These are phyloP conservation scores for Pichia rugopelliculosa DNA, from an alignment of 805 yeast genomes.

Conservation along the genomic window DNA sequence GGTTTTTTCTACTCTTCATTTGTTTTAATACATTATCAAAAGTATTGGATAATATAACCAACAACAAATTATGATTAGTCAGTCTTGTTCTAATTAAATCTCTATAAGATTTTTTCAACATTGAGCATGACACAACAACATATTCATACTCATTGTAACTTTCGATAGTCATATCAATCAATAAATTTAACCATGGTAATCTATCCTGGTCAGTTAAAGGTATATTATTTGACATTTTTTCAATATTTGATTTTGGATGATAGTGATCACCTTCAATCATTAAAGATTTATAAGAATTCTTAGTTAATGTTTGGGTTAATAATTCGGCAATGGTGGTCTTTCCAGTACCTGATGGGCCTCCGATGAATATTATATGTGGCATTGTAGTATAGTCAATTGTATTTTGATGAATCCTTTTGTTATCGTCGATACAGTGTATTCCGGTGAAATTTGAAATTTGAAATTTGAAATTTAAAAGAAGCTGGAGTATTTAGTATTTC, in stretches of 20 bases:
- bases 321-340: slow-evolving; percentile 69
- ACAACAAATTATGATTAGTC: slow-evolving; percentile 33
- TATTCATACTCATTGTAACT: slow-evolving; percentile 26
- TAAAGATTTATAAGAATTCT: slow-evolving; percentile 25
- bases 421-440: too few species aligned
- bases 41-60: slow-evolving; percentile 62
- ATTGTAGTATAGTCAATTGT: not conserved
- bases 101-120: slow-evolving; percentile 70
- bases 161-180: slow-evolving; percentile 37
- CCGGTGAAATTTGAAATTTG: too few species aligned
- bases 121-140: slow-evolving; percentile 74
- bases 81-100: slow-evolving; percentile 42
- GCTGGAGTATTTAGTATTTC: too few species aligned
- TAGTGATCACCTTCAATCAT: slow-evolving; percentile 74
- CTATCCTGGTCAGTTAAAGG: slow-evolving; percentile 88
- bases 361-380: slow-evolving; percentile 46
- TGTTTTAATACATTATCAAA: slow-evolving; percentile 54
- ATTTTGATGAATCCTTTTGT: too few species aligned
- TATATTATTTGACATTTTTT: slow-evolving; percentile 73
- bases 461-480: too few species aligned
- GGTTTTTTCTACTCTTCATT: slow-evolving; percentile 58
- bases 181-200: slow-evolving; percentile 73
- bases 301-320: slow-evolving; percentile 37
- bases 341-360: slow-evolving; percentile 97
- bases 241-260: slow-evolving; percentile 64